Conservation (phyloP, 768 basidiomycete species). For the Trametes punicea region DNA sequence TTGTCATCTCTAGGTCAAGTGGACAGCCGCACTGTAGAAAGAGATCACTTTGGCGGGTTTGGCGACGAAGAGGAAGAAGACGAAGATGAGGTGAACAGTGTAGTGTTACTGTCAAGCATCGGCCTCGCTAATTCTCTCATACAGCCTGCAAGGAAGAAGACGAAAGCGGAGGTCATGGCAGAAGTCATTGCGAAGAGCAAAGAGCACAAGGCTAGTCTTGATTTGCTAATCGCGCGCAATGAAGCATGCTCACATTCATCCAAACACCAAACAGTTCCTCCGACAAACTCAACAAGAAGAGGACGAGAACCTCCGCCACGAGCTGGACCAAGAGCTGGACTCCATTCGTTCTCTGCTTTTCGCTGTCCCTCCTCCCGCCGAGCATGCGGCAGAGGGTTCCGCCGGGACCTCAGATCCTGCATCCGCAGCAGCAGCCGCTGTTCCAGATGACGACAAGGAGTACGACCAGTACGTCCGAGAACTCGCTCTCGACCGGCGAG, state of each 20-base stretch:
- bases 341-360: constrained; percentile 74
- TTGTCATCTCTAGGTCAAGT: constrained; percentile 54
- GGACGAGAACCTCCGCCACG: constrained; percentile 80
- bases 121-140: constrained; percentile 6
- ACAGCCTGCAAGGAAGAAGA: constrained; percentile 81
- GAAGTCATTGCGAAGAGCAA: constrained; percentile 98
- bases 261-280: constrained; percentile 49
- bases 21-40: constrained; percentile 60
- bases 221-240: neutral
- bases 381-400: neutral
- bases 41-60: constrained; percentile 85
- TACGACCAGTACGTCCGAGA: constrained; percentile 93
- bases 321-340: constrained; percentile 87
- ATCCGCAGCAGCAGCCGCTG: neutral
- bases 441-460: constrained; percentile 47
- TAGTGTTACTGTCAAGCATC: neutral
- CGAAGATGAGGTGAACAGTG: constrained; percentile 42
- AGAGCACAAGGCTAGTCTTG: constrained; percentile 72
- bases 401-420: neutral
- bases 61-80: constrained; percentile 56
- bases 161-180: constrained; percentile 95
- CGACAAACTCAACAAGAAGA: constrained; percentile 87
- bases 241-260: neutral
- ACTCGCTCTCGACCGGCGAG: constrained; percentile 88
- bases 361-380: constrained; percentile 46